Base-by-base conservation (phyloP, 2,329 filamentous ascomycete genomes). In the Aspergillus phoenicis region DNA sequence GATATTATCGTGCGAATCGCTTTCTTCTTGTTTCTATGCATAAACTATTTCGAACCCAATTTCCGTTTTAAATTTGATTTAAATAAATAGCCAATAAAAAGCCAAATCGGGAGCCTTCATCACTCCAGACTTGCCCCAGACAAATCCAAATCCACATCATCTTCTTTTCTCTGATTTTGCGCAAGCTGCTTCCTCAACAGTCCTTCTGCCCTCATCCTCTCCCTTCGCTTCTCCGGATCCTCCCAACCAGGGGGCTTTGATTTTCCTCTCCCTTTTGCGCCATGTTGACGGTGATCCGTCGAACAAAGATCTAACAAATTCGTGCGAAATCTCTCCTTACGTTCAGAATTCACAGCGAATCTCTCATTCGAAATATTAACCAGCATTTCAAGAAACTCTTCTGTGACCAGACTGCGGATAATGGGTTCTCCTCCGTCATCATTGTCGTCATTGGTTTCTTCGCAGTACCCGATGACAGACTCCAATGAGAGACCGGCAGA, bases 401-500 rank as follows among this genome's bases (percentile, higher is more conserved):
- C 83, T 1, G 86, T 81, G 1, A 96, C 90, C 22, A 89, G 74
- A 41, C 80, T 82, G 22, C 80, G 70, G 13, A 83, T 80, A 4
- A 79, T 73, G 7, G 72, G 80, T 51, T 68, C 58, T 63, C 84
- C 72, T 6, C 67, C 56, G 74, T 48, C 62, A 30, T 59, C 48
- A 36, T 69, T 66, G 3, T 72, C 60, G 13, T 36, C 33, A 36
- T 78, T 61, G 4, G 64, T 59, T n/a, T 70, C 66, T 30, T 66
- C 69, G 20, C 65, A 72, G 53, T 77, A 82, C 0, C 91, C 94
- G 33, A 98, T 83, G 26, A 97, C 83, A 1, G 90, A 91, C 77
- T 96, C 91, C 63, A 97, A 86, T 0, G 87, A 85, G 1, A 97
- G 82, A 0, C 93, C 93, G 75, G 91, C 90, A 5, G 91, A 93